phyloP scores from a whole-genome alignment of 805 yeast genomes.

The Starmerella floricola region DNA sequence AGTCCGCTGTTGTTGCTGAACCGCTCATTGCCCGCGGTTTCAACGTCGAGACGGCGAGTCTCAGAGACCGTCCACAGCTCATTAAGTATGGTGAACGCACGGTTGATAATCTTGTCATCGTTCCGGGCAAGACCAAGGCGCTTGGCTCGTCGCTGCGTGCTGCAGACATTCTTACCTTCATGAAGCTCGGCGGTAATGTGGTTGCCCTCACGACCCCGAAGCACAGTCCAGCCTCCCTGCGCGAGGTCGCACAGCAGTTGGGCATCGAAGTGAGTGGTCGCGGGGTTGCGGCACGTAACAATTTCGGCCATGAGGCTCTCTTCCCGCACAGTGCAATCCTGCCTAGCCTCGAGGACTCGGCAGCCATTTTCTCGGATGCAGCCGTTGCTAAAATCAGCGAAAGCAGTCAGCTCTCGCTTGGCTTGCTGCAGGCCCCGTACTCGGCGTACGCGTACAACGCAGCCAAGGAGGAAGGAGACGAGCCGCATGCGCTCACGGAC shows the following conservation, averaged over 20 bases:
- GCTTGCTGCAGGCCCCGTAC: constrained; percentile 20
- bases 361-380: constrained; percentile 1
- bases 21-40: constrained; percentile 29
- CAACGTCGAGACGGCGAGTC: constrained; percentile 25
- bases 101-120: constrained; percentile 46
- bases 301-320: constrained; percentile 34
- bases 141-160: constrained; percentile 34
- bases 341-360: constrained; percentile 5
- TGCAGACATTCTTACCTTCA: constrained; percentile 44
- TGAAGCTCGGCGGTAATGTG: constrained; percentile 62
- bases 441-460: constrained; percentile 21
- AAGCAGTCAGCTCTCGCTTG: constrained; percentile 15
- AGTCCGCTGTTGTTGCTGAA: constrained; percentile 14
- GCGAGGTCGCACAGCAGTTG: constrained; percentile 58
- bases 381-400: constrained; percentile 17
- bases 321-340: constrained; percentile 19
- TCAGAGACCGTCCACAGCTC: constrained; percentile 28
- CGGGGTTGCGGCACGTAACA: constrained; percentile 51
- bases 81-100: constrained; percentile 34
- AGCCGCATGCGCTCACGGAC: constrained; percentile 7
- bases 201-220: constrained; percentile 46
- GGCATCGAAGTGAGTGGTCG: constrained; percentile 80
- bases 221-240: constrained; percentile 47
- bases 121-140: constrained; percentile 42
- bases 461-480: constrained; percentile 15